Percentiles rank a stretch among this genome's conserved stretches.
Conservation (phyloP, 176 grass and related monocot genomes). For the Carex myosuroides region DNA sequence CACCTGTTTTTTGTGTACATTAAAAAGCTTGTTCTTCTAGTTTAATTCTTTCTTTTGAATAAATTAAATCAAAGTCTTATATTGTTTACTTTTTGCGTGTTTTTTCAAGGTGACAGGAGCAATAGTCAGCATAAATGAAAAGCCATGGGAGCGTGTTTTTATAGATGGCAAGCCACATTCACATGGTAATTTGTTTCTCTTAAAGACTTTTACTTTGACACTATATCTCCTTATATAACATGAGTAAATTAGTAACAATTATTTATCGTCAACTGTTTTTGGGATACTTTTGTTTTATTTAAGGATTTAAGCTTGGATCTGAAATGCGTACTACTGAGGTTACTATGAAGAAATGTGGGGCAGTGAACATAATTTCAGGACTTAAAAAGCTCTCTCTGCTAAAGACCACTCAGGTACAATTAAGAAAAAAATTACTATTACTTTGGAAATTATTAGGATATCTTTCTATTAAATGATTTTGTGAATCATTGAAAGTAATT, state of each 20-base stretch:
- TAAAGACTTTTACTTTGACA: slow-evolving; percentile 2
- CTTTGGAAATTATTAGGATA: background rate
- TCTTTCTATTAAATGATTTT: background rate
- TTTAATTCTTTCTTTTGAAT: background rate
- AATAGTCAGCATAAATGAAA: slow-evolving; percentile 59
- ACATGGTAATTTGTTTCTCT: slow-evolving; percentile 38
- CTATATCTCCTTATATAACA: background rate
- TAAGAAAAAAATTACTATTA: background rate
- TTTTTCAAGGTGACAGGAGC: slow-evolving; percentile 53
- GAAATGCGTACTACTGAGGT: slow-evolving; percentile 81
- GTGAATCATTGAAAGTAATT: background rate
- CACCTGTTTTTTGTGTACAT: background rate
- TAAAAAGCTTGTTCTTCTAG: background rate
- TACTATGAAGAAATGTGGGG: slow-evolving; percentile 55
- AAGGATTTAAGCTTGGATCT: slow-evolving; percentile 78
- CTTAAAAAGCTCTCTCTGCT: slow-evolving; percentile 68
- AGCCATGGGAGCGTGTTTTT: slow-evolving; percentile 80
- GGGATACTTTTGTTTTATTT: background rate
- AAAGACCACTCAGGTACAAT: slow-evolving; percentile 83
- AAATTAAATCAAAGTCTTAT: background rate
- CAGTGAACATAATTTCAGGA: slow-evolving; percentile 67
- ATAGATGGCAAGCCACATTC: slow-evolving; percentile 68
- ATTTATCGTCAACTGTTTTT: background rate
- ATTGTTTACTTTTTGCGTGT: background rate
- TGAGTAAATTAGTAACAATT: background rate